Base-by-base conservation (phyloP, 331 rosid genomes). In the Cydonia oblonga region DNA sequence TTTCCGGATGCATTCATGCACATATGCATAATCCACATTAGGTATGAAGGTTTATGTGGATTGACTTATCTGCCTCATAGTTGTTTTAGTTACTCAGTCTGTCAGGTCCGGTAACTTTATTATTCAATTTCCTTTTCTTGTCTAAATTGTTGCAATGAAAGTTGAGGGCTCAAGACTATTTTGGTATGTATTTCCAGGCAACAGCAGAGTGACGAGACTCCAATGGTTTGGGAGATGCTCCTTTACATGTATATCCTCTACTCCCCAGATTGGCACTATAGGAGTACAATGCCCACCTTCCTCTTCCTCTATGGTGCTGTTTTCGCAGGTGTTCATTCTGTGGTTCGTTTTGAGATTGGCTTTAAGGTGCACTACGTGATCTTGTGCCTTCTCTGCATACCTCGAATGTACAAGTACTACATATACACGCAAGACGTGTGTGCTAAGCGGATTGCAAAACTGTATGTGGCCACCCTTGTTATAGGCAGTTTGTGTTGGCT, bases 211-310 rank as follows among this genome's bases (percentile, higher is more conserved):
- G 93, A 89, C 62, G 97, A 92, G 84, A 89, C 93, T 75, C 97
- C 96, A 3, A 87, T 92, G 97, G 86, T 92, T 60, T 92, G 96
- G 97, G 97, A 92, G 84, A 83, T 92, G 83, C 92, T 92, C 58
- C 85, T 92, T 38, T 92, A 89, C 84, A 70, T 92, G 78, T 92
- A 89, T 87, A 87, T 92, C 73, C 93, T 92, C 60, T 80, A 92
- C 77, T 87, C 97, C 23, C 97, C 97, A 1, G 93, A 92, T 79
- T 92, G 97, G 97, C 96, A 92, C 76, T 92, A 92, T 69, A 90
- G 86, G 19, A 79, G 84, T 56, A 92, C 97, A 62, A 92, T 92
- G 97, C 97, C 97, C 23, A 85, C 88, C 66, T 87, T 92, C 82
- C 89, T 92, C 80, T 86, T 87, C 79, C 80, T 86, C 18, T 92